Evolutionary conservation across 139 green algal species (phyloP), one percentile per base, ranked within the genome.

Genomic region (Ettlia oleoabundans): DNA sequence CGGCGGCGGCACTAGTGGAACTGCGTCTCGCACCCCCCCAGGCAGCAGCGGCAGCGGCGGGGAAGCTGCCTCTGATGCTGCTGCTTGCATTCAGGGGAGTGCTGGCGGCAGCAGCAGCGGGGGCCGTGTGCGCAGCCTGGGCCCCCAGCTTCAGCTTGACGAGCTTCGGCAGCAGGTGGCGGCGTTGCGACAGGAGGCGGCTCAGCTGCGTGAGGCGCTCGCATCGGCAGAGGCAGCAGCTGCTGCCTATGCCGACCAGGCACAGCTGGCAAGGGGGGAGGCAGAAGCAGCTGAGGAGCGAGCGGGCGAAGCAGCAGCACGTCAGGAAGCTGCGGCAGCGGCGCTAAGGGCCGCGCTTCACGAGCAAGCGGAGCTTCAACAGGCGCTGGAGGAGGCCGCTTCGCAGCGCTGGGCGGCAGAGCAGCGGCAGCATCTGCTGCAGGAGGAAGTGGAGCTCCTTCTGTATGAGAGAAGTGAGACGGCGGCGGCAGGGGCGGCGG

Each of bases 361-460:
- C 0, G 58, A 81, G 58, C 75, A 81, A 58, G 26, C 9, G 37
- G 75, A 55, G 28, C 38, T 61, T 37, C 38, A 55, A 40, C 38
- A n/a, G 26, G 21, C 40, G 38, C 51, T 55, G 3, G 75, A 71
- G n/a, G 38, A 40, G 5, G 75, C 30, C 13, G 58, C n/a, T 4
- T 37, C 55, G 35, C 4, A 3, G 58, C 75, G 38, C 19, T 40
- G n/a, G 58, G 75, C 62, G 2, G 75, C 75, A 19, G 58, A 72
- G 75, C 37, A 81, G 75, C 55, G 58, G 1, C 26, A 47, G 40
- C 26, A 43, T 26, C 58, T n/a, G 28, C 58, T 81, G 28, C 41
- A 55, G 15, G 55, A 81, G 58, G 55, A 81, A 58, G n/a, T 81
- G 0, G 58, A 81, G 58, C 75, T 81, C 28, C n/a, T 81, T 55